Evolutionary conservation across 352 stramenopile genomes (phyloP).

Genomic region (Phytophthora ramorum): DNA sequence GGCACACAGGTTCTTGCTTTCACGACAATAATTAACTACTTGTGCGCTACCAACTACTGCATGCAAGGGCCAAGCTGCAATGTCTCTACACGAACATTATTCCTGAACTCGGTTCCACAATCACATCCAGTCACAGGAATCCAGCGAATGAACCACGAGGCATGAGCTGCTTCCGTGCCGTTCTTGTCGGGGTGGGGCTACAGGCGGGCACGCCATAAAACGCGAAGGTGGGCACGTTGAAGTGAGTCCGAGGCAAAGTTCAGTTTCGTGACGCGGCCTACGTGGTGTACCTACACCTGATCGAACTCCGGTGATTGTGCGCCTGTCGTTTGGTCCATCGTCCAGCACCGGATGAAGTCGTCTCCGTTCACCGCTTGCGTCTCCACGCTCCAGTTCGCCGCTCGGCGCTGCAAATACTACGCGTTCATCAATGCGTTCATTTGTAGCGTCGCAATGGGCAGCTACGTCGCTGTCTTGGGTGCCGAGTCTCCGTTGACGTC

Average conservation of each 20-base stretch:
- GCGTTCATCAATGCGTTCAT: conserved; percentile 86
- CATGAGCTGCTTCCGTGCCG: too few relatives aligned
- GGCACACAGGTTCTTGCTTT: too few relatives aligned
- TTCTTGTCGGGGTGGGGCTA: too few relatives aligned
- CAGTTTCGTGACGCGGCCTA: conserved; percentile 26
- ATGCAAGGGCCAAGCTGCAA: too few relatives aligned
- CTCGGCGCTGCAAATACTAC: conserved; percentile 83
- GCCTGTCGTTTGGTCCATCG: conserved; percentile 33
- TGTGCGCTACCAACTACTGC: too few relatives aligned
- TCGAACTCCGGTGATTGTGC: conserved; percentile 28
- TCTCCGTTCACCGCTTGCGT: conserved; percentile 2
- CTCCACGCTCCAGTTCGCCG: conserved; percentile 28
- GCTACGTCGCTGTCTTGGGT: conserved; percentile 28
- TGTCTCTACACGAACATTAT: too few relatives aligned
- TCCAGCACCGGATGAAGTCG: conserved; percentile 20
- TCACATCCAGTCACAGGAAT: too few relatives aligned
- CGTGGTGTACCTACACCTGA: conserved; percentile 13
- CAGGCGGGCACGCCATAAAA: too few relatives aligned
- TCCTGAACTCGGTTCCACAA: too few relatives aligned
- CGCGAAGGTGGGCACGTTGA: too few relatives aligned
- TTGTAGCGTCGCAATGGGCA: conserved; percentile 53
- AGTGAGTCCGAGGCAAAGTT: conserved; percentile 8
- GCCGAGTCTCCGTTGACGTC: conserved; percentile 6
- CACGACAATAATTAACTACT: too few relatives aligned
- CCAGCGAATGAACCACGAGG: too few relatives aligned